A percentile compares a stretch with the other conserved stretches of the same genome.
These are phyloP conservation scores for Trametes elegans DNA, from an alignment of 768 basidiomycete genomes.

Conservation along the genomic window DNA sequence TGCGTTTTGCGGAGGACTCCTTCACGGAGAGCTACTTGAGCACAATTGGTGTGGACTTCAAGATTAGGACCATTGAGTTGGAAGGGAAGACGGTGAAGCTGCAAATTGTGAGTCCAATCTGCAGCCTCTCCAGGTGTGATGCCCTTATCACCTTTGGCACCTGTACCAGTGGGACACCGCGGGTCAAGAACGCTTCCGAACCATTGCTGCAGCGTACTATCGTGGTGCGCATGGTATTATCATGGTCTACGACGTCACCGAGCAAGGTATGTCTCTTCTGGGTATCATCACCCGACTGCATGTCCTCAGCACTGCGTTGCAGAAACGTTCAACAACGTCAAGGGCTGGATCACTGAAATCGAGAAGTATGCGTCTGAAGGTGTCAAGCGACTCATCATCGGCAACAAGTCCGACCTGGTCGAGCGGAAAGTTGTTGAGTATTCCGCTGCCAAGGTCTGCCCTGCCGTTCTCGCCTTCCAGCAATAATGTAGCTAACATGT, in stretches of 20 bases:
- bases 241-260: constrained; percentile 98
- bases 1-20: constrained; percentile 93
- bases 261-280: constrained; percentile 61
- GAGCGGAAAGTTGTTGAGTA: constrained; percentile 96
- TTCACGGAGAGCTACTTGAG: constrained; percentile 98
- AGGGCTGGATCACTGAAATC: constrained; percentile 93
- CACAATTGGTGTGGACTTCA: constrained; percentile 98
- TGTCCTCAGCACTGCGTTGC: background rate
- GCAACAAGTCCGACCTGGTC: constrained; percentile 98
- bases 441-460: constrained; percentile 73
- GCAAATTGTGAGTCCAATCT: constrained; percentile 85
- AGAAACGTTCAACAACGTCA: constrained; percentile 96
- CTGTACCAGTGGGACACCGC: constrained; percentile 91
- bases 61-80: constrained; percentile 97
- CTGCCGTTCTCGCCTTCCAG: background rate
- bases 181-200: constrained; percentile 97
- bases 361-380: constrained; percentile 97
- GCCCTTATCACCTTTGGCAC: too few relatives aligned
- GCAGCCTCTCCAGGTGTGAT: too few relatives aligned
- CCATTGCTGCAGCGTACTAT: constrained; percentile 99
- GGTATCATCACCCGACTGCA: background rate
- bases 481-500: background rate
- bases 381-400: constrained; percentile 97
- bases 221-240: constrained; percentile 98
- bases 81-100: constrained; percentile 99